A percentile compares a stretch with the other conserved stretches of the same genome.
Conservation (phyloP, 805 yeast genomes). For the Ogataea saltuana region DNA sequence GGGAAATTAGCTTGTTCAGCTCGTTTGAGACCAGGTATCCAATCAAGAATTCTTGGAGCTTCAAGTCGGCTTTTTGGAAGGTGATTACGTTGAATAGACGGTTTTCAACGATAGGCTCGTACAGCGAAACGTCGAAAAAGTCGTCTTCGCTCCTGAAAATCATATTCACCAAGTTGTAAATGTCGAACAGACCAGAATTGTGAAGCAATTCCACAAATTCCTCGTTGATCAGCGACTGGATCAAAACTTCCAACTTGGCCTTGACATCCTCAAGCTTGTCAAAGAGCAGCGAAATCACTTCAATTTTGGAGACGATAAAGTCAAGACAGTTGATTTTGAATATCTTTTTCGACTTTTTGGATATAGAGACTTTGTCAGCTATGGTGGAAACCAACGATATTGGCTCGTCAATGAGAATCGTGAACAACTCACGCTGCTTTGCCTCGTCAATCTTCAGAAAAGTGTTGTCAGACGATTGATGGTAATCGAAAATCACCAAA, state of each 20-base stretch:
- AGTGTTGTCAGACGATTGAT: slow-evolving; percentile 34
- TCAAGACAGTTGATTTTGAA: slow-evolving; percentile 62
- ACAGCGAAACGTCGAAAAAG: slow-evolving; percentile 58
- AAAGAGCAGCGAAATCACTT: slow-evolving; percentile 45
- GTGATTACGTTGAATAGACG: slow-evolving; percentile 49
- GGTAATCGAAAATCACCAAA: slow-evolving; percentile 54
- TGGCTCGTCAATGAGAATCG: slow-evolving; percentile 49
- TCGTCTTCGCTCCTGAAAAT: slow-evolving; percentile 67
- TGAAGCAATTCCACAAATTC: slow-evolving; percentile 51
- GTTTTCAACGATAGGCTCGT: slow-evolving; percentile 65
- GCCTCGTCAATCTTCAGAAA: slow-evolving; percentile 44
- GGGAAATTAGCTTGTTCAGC: slow-evolving; percentile 62
- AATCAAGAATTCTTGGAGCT: slow-evolving; percentile 55
- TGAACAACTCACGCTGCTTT: slow-evolving; percentile 39
- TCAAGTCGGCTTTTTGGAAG: slow-evolving; percentile 44
- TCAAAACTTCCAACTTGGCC: slow-evolving; percentile 37
- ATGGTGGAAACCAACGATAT: slow-evolving; percentile 37
- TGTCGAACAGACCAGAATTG: slow-evolving; percentile 57
- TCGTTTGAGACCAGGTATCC: slow-evolving; percentile 59
- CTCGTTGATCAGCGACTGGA: slow-evolving; percentile 41
- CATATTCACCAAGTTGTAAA: slow-evolving; percentile 66
- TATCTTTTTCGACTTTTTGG: slow-evolving; percentile 38
- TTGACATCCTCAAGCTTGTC: slow-evolving; percentile 39
- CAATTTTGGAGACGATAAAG: slow-evolving; percentile 52
- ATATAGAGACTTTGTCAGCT: slow-evolving; percentile 26